Conservation (phyloP, 371 early-diverging fungal genomes). For the Mucor irregularis region DNA sequence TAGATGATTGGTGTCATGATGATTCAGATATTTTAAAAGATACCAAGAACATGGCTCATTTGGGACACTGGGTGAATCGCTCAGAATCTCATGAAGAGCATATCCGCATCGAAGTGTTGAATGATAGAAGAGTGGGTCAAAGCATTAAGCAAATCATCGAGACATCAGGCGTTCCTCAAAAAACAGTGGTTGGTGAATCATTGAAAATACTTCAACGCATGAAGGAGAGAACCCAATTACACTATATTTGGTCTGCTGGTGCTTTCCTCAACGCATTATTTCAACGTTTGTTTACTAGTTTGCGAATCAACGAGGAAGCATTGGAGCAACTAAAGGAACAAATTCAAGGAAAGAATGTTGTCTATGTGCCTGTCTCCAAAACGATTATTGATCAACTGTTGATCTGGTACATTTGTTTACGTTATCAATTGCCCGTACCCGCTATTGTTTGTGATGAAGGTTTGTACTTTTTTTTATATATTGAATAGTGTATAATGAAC, state of each 20-base stretch:
- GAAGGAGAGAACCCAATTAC: conserved; percentile 50
- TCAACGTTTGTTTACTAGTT: conserved; percentile 38
- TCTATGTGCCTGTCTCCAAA: conserved; percentile 52
- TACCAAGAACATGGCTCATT: conserved; percentile 24
- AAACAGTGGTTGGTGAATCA: conserved; percentile 49
- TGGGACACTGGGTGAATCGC: conserved; percentile 43
- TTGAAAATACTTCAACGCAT: conserved; percentile 44
- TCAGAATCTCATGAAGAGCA: conserved; percentile 47
- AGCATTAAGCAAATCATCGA: conserved; percentile 49
- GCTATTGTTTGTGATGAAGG: conserved; percentile 55
- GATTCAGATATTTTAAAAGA: conserved; percentile 43
- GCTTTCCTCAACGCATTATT: conserved; percentile 43
- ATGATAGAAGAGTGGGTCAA: conserved; percentile 43
- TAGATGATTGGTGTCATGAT: conserved; percentile 59
- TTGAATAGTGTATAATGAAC: neutral
- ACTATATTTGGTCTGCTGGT: conserved; percentile 55
- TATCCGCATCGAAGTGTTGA: conserved; percentile 42
- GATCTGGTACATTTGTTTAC: conserved; percentile 50
- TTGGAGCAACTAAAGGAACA: conserved; percentile 34
- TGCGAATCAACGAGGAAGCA: conserved; percentile 33
- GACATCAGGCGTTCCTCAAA: conserved; percentile 49
- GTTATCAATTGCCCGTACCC: conserved; percentile 48
- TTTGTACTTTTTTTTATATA: conserved; percentile 7
- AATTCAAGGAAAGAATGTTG: conserved; percentile 43
- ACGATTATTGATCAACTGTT: conserved; percentile 46